Evolutionary conservation across 495 filamentous ascomycete genomes (phyloP).

Genomic region (Neohortaea acidophila): DNA sequence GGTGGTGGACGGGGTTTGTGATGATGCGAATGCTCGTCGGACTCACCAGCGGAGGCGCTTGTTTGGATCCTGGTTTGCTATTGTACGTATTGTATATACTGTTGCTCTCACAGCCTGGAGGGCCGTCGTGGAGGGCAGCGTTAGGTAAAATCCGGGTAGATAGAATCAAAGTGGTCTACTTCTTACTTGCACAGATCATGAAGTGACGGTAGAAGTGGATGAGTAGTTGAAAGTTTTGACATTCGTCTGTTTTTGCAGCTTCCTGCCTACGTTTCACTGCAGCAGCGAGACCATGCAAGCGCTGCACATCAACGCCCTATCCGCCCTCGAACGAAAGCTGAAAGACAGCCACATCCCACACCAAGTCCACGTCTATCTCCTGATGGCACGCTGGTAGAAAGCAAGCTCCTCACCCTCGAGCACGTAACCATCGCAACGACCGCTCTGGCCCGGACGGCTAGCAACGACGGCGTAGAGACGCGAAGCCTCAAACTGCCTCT

Average conservation of each 20-base stretch:
- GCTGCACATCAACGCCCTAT: no score
- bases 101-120: no score
- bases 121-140: no score
- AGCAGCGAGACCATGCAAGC: background rate
- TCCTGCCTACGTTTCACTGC: background rate
- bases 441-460: constrained; percentile 88
- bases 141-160: no score
- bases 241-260: background rate
- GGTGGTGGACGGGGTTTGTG: background rate
- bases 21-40: background rate
- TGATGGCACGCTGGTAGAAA: constrained; percentile 97
- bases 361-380: constrained; percentile 69
- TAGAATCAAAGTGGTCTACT: no score
- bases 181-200: background rate
- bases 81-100: background rate
- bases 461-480: constrained; percentile 87
- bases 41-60: background rate
- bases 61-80: background rate
- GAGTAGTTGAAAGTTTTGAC: background rate
- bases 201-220: background rate
- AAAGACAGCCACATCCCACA: constrained; percentile 4
- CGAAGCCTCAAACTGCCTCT: constrained; percentile 98
- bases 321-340: background rate
- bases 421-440: constrained; percentile 91
- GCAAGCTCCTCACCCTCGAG: constrained; percentile 97